These are phyloP conservation scores for Microbotryum saponariae DNA, from an alignment of 1,284 basidiomycete species.

Conservation along the genomic window DNA sequence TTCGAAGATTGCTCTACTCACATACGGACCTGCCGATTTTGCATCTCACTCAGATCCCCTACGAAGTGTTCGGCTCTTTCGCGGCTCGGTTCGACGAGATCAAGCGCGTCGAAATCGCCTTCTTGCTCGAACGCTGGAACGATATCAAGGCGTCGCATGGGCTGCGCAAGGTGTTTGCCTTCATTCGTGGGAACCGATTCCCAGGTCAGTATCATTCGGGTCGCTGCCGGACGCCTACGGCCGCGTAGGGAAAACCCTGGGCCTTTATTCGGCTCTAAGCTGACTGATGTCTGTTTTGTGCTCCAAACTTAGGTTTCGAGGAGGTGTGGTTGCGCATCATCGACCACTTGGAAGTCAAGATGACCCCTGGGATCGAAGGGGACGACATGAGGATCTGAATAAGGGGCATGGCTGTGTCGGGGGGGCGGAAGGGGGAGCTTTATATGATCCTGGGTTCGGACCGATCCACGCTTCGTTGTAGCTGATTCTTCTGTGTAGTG, in stretches of 20 bases:
- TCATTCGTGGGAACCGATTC: slow-evolving; percentile 17
- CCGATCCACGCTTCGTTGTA: no score
- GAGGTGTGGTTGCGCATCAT: slow-evolving; percentile 19
- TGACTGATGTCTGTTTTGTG: no score
- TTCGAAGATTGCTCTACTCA: neutral
- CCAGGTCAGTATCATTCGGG: slow-evolving; percentile 1
- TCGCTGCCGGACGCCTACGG: no score
- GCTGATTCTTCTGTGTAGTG: no score
- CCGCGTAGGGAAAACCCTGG: no score
- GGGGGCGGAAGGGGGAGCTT: no score
- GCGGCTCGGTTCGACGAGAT: slow-evolving; percentile 32
- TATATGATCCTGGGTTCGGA: no score
- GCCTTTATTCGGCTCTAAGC: no score
- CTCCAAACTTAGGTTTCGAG: slow-evolving; percentile 12
- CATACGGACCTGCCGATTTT: neutral
- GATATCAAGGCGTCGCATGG: slow-evolving; percentile 16
- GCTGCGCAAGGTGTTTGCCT: slow-evolving; percentile 22
- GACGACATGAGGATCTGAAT: no score
- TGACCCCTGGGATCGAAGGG: no score
- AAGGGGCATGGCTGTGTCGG: no score
- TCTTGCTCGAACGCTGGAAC: slow-evolving; percentile 25
- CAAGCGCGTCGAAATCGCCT: slow-evolving; percentile 29
- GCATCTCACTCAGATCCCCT: slow-evolving; percentile 21
- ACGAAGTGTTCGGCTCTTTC: slow-evolving; percentile 35
- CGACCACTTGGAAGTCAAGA: slow-evolving; percentile 16